phyloP scores from a whole-genome alignment of 2,329 filamentous ascomycete genomes.

The Diaporthe vaccinii region DNA sequence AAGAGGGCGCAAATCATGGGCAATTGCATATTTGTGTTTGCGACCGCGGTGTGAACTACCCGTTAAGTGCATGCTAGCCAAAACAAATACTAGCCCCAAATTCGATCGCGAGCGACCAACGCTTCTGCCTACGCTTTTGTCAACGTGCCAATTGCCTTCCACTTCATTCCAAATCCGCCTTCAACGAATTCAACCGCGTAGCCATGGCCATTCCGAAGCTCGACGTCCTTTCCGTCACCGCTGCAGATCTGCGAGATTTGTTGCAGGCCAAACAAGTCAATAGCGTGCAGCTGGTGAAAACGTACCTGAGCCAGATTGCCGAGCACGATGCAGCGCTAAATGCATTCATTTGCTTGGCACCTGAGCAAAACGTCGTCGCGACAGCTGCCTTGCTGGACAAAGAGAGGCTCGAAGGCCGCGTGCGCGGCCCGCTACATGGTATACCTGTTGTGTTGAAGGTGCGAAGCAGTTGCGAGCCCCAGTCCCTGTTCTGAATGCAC shows the following conservation, averaged over 20 bases:
- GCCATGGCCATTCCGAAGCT: background rate
- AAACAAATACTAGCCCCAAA: background rate
- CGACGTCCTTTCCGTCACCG: background rate
- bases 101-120: background rate
- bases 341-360: background rate
- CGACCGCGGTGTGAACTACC: background rate
- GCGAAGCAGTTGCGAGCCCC: background rate
- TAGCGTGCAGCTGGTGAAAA: background rate
- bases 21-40: background rate
- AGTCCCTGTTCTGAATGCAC: background rate
- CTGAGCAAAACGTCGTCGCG: background rate
- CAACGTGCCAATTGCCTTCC: background rate
- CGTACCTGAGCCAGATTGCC: background rate
- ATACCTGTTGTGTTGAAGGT: background rate
- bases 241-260: background rate
- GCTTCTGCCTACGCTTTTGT: background rate
- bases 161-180: background rate
- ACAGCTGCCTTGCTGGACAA: background rate
- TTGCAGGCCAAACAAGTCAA: background rate
- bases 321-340: background rate
- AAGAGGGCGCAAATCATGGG: background rate
- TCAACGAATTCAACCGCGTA: background rate
- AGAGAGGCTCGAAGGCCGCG: background rate
- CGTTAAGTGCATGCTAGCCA: background rate
- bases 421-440: background rate